Conservation (phyloP, 306 rosid species). For the Glycine latifolia region DNA sequence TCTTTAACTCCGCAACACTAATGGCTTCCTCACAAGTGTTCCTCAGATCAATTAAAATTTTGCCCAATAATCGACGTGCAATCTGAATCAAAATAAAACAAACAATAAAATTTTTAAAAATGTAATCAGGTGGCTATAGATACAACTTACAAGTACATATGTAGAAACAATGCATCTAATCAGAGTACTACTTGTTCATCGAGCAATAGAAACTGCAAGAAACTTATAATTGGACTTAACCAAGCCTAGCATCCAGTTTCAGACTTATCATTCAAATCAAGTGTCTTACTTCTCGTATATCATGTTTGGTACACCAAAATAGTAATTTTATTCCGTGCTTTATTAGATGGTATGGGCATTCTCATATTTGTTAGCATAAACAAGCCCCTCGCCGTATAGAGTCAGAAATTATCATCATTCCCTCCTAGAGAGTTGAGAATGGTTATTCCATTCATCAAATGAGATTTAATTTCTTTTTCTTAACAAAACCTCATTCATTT, state of each 20-base stretch:
- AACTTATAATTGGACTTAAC: slow-evolving; percentile 13
- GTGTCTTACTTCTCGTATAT: slow-evolving; percentile 21
- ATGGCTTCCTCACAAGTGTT: slow-evolving; percentile 97
- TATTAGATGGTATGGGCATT: not conserved
- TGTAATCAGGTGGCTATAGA: slow-evolving; percentile 9
- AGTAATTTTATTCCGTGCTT: not conserved
- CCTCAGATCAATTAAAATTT: slow-evolving; percentile 88
- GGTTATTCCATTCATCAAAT: not conserved
- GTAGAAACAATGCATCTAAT: too few species aligned
- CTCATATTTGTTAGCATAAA: too few species aligned
- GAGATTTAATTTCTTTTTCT: not conserved
- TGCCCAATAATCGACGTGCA: slow-evolving; percentile 93
- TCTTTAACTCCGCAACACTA: slow-evolving; percentile 84
- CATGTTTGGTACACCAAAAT: not conserved
- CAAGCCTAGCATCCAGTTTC: not conserved
- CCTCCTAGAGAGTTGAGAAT: slow-evolving; percentile 6
- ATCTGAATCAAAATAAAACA: slow-evolving; percentile 59
- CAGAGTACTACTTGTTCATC: slow-evolving; percentile 10
- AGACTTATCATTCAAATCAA: slow-evolving; percentile 12
- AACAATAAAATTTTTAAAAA: slow-evolving; percentile 24
- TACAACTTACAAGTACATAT: not conserved
- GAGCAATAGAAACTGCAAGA: slow-evolving; percentile 27
- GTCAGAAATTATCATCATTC: not conserved
- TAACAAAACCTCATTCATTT: not conserved
- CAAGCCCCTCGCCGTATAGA: not conserved